These are phyloP conservation scores for Penicillium decumbens DNA, from an alignment of 2,329 filamentous ascomycete species.

Conservation along the genomic window DNA sequence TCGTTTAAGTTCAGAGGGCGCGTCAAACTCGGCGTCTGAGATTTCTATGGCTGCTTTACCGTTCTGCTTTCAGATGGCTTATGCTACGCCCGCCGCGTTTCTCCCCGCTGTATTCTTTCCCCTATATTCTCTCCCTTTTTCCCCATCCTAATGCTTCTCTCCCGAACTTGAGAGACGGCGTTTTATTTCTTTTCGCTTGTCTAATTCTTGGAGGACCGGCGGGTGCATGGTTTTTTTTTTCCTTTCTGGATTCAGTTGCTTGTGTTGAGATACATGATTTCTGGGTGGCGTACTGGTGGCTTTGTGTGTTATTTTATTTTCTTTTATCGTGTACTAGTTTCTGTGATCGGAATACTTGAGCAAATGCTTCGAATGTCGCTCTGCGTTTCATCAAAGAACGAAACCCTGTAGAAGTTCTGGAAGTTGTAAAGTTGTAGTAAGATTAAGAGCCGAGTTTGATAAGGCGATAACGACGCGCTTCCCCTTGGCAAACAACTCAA, in stretches of 20 bases:
- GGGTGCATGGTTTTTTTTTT: slow-evolving; percentile 18
- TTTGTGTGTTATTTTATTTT: slow-evolving; percentile 9
- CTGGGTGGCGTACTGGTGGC: slow-evolving; percentile 23
- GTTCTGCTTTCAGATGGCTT: slow-evolving; percentile 22
- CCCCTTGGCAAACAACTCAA: slow-evolving; percentile 13
- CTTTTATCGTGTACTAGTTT: slow-evolving; percentile 12
- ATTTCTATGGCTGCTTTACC: slow-evolving; percentile 24
- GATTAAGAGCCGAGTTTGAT: not conserved
- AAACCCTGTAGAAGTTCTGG: not conserved
- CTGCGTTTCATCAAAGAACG: not conserved
- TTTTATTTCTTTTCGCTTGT: slow-evolving; percentile 21
- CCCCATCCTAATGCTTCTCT: slow-evolving; percentile 11
- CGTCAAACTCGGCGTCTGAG: slow-evolving; percentile 31
- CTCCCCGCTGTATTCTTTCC: slow-evolving; percentile 14
- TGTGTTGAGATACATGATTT: slow-evolving; percentile 23
- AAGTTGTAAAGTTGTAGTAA: not conserved
- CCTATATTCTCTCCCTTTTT: not conserved
- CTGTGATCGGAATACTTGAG: slow-evolving; percentile 11
- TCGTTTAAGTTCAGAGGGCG: slow-evolving; percentile 26
- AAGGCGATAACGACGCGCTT: slow-evolving; percentile 14
- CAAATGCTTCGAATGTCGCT: slow-evolving; percentile 18
- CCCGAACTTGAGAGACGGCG: slow-evolving; percentile 8
- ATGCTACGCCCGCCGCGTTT: slow-evolving; percentile 15
- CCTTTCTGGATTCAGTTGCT: slow-evolving; percentile 14
- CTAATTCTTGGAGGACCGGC: slow-evolving; percentile 22